Percentiles rank a stretch among this genome's conserved stretches.
Conservation (phyloP, 2,329 filamentous ascomycete genomes). For the Epichloe bromicola region DNA sequence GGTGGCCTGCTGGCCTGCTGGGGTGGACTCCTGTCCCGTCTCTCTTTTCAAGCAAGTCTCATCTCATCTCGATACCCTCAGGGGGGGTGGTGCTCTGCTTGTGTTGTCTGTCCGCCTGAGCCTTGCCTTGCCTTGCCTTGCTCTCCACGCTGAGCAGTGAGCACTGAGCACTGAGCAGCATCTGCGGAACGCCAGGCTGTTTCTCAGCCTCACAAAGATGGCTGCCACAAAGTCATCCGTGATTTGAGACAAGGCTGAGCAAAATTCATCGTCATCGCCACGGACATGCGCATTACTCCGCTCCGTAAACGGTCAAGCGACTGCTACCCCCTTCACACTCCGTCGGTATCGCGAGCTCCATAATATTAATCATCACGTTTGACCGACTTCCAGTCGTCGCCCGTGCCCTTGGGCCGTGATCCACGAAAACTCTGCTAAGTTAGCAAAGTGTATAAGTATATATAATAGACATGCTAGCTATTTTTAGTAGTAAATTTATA, state of each 20-base stretch:
- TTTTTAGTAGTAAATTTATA: too few species aligned
- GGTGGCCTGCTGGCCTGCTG: background rate
- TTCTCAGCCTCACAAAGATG: background rate
- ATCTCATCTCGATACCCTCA: background rate
- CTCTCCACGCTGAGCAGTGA: background rate
- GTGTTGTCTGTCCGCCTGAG: background rate
- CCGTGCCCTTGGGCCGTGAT: too few species aligned
- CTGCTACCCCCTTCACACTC: background rate
- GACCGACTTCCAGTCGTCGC: background rate
- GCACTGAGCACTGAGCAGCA: too few species aligned
- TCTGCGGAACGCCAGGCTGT: background rate
- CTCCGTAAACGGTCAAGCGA: too few species aligned
- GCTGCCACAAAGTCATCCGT: background rate
- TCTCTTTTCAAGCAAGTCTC: background rate
- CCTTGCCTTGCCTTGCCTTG: background rate
- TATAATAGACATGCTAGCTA: too few species aligned
- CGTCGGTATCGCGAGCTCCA: too few species aligned
- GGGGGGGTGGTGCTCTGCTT: background rate
- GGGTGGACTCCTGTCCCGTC: conserved; percentile 5
- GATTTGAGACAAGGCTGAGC: background rate
- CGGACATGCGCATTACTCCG: too few species aligned
- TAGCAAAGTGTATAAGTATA: too few species aligned
- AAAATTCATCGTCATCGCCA: background rate
- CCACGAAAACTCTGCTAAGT: too few species aligned
- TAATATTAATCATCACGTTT: background rate